phyloP scores from a whole-genome alignment of 2,329 filamentous ascomycete species.

The Colletotrichum incanum region DNA sequence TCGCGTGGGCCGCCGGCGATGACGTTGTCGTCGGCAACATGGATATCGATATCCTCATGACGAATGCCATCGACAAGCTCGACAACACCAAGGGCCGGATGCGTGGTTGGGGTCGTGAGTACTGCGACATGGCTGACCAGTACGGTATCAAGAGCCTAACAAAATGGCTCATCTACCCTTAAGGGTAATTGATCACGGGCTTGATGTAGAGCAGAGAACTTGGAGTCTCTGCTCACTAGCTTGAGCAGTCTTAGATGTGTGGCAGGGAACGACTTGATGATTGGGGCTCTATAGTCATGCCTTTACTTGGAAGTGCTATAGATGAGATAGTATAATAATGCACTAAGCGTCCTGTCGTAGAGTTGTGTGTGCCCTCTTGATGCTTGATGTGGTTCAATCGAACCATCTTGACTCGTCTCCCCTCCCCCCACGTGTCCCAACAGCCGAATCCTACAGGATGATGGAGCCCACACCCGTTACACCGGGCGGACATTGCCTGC shows the following conservation, averaged over 20 bases:
- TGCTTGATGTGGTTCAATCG: neutral
- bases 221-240: neutral
- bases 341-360: neutral
- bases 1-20: constrained; percentile 8
- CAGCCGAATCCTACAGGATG: constrained; percentile 14
- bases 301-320: neutral
- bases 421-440: constrained; percentile 1
- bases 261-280: neutral
- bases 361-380: neutral
- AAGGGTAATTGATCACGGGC: neutral
- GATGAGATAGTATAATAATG: neutral
- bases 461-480: neutral
- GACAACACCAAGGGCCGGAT: constrained; percentile 23
- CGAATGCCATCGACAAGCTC: constrained; percentile 10
- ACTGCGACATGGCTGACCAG: constrained; percentile 8
- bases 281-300: neutral
- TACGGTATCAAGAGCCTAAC: constrained; percentile 10
- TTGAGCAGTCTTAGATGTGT: neutral
- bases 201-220: neutral
- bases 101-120: constrained; percentile 18
- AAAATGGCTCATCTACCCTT: constrained; percentile 22
- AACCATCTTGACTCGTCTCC: neutral
- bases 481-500: neutral
- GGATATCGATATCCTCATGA: constrained; percentile 26
- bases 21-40: constrained; percentile 28